Evolutionary conservation across 75 land plant genomes (phyloP).

Genomic region (Picea sitchensis): DNA sequence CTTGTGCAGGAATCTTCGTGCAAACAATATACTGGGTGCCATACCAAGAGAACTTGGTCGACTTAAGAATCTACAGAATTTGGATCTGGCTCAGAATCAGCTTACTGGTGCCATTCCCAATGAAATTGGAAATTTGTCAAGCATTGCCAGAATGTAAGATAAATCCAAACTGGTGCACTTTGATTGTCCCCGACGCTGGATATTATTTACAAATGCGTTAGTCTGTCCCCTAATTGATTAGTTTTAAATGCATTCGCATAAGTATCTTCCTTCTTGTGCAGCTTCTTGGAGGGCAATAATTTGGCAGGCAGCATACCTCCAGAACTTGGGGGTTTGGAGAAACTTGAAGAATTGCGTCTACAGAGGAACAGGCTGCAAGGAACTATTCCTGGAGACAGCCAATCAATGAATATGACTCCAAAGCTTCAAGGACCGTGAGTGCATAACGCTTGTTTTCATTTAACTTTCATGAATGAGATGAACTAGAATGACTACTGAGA

Average conservation of each 20-base stretch:
- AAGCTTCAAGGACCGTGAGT: slow-evolving; percentile 36
- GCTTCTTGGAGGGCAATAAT: slow-evolving; percentile 63
- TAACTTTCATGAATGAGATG: neutral
- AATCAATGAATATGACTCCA: slow-evolving; percentile 10
- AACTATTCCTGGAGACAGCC: slow-evolving; percentile 26
- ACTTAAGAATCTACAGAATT: slow-evolving; percentile 34
- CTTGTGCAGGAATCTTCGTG: slow-evolving; percentile 36
- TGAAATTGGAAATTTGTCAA: slow-evolving; percentile 44
- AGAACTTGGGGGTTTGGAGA: slow-evolving; percentile 54
- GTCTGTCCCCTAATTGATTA: neutral
- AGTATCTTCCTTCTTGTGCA: slow-evolving; percentile 14
- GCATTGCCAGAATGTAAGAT: slow-evolving; percentile 35
- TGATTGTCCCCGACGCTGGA: neutral
- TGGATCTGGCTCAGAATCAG: slow-evolving; percentile 54
- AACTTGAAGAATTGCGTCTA: slow-evolving; percentile 39
- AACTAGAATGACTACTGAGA: neutral
- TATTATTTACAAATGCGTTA: neutral
- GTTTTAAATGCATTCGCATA: neutral
- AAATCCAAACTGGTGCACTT: neutral
- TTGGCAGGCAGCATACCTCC: slow-evolving; percentile 57
- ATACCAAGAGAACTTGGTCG: slow-evolving; percentile 53
- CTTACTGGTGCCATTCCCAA: slow-evolving; percentile 52
- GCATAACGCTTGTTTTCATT: neutral
- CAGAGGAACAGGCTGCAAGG: slow-evolving; percentile 58
- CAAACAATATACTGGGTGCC: slow-evolving; percentile 39